Conservation (phyloP, 2,329 filamentous ascomycete genomes). For the Thyridium curvatum region DNA sequence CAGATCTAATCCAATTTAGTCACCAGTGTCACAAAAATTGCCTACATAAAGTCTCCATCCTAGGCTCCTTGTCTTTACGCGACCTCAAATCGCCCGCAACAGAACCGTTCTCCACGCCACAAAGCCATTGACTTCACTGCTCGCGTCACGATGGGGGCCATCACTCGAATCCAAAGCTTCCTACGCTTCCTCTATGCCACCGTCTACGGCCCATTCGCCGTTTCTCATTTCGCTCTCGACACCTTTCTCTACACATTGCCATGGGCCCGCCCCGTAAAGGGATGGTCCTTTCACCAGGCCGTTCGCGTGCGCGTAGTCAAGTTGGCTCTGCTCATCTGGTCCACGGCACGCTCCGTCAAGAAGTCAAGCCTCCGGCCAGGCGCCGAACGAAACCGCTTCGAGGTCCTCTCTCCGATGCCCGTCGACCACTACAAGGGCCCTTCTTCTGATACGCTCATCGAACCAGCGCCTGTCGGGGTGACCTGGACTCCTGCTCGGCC, state of each 20-base stretch:
- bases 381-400: slow-evolving; percentile 15
- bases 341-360: not conserved
- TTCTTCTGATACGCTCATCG: slow-evolving; percentile 6
- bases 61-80: no score
- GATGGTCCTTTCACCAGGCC: not conserved
- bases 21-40: no score
- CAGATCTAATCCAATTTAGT: no score
- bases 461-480: slow-evolving; percentile 10
- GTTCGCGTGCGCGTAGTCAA: no score
- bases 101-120: no score
- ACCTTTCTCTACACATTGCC: slow-evolving; percentile 1
- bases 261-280: slow-evolving; percentile 2
- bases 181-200: slow-evolving; percentile 2
- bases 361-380: slow-evolving; percentile 9
- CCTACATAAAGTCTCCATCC: no score
- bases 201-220: slow-evolving; percentile 2
- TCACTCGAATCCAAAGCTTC: no score
- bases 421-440: slow-evolving; percentile 11
- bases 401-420: slow-evolving; percentile 8
- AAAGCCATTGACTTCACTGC: no score
- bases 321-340: no score
- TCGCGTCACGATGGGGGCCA: no score
- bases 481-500: slow-evolving; percentile 16
- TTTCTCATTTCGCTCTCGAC: slow-evolving; percentile 4
- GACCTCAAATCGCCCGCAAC: no score